Evolutionary conservation across 805 yeast species (phyloP).

Genomic region (Metschnikowia amazonensis): DNA sequence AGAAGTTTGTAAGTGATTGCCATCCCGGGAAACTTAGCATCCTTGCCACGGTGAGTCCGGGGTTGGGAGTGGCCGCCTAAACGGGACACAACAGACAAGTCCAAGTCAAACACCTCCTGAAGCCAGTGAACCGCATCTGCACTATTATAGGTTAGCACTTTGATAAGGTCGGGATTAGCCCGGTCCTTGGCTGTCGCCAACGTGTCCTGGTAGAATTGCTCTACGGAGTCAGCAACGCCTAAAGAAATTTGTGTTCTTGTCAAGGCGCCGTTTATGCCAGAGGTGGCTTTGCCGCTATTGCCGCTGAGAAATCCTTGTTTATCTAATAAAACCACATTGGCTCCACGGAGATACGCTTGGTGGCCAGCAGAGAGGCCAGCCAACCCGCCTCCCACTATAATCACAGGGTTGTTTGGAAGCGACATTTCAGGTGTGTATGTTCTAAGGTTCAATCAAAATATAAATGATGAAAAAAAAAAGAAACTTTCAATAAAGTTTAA

Average conservation of each 20-base stretch:
- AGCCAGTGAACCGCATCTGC: constrained; percentile 72
- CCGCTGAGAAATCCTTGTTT: constrained; percentile 62
- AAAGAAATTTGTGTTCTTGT: constrained; percentile 56
- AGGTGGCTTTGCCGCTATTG: constrained; percentile 63
- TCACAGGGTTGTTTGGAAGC: constrained; percentile 32
- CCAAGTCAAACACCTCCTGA: constrained; percentile 56
- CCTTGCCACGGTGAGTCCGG: constrained; percentile 77
- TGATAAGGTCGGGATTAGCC: constrained; percentile 57
- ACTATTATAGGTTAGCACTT: constrained; percentile 57
- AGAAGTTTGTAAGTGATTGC: constrained; percentile 51
- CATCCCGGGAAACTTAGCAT: constrained; percentile 61
- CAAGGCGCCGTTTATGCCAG: constrained; percentile 70
- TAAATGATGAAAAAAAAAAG: not conserved
- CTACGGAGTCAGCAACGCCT: constrained; percentile 52
- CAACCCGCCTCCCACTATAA: constrained; percentile 63
- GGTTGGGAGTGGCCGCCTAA: constrained; percentile 80
- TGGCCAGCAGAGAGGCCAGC: constrained; percentile 64
- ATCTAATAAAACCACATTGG: constrained; percentile 51
- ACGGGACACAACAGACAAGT: constrained; percentile 64
- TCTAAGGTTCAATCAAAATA: not conserved
- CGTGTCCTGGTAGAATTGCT: constrained; percentile 62
- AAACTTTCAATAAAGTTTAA: not conserved
- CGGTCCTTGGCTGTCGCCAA: constrained; percentile 58
- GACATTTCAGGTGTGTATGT: constrained; percentile 3
- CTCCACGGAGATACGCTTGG: constrained; percentile 51